Conservation (phyloP, 2,329 filamentous ascomycete species). For the Aspergillus terreus region DNA sequence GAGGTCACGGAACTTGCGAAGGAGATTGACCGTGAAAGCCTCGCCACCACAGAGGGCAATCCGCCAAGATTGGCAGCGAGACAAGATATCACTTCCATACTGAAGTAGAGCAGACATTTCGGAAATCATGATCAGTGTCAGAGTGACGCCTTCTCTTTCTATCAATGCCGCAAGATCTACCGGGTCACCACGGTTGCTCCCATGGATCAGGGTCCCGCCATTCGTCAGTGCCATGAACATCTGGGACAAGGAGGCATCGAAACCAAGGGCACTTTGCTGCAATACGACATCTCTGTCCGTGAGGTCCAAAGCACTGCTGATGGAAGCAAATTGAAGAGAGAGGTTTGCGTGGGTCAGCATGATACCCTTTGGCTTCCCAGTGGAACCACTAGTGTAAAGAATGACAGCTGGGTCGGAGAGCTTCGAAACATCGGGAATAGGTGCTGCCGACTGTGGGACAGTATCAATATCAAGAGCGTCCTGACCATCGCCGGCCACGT, state of each 20-base stretch:
- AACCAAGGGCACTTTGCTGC: constrained; percentile 14
- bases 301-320: background rate
- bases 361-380: constrained; percentile 43
- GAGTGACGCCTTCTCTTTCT: background rate
- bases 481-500: too few relatives aligned
- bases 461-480: background rate
- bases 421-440: background rate
- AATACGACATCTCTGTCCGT: background rate
- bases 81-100: background rate
- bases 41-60: background rate
- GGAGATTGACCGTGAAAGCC: background rate
- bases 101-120: background rate
- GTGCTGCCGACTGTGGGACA: background rate
- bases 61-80: background rate
- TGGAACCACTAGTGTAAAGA: constrained; percentile 31
- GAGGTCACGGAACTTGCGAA: background rate
- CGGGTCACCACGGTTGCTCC: background rate
- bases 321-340: background rate
- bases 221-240: constrained; percentile 5
- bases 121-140: background rate
- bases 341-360: constrained; percentile 21
- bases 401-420: constrained; percentile 16
- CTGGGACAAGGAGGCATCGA: constrained; percentile 13
- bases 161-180: background rate
- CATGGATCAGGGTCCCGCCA: constrained; percentile 7